Base-by-base conservation (phyloP, 192 early-diverging fungal species). In the Coemansia furcata region DNA sequence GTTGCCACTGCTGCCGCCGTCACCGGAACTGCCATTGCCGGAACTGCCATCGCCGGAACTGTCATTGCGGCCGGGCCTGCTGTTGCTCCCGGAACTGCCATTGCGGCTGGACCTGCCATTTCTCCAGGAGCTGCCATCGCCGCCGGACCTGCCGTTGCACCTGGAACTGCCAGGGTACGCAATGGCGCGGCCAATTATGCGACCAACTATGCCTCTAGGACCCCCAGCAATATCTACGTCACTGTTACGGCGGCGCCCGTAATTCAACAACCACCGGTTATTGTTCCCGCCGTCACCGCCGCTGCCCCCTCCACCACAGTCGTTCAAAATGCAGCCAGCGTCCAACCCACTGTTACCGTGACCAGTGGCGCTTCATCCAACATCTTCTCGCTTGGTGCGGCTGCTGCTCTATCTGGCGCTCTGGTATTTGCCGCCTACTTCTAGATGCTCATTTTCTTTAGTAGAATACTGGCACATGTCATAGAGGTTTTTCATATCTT, bases 211-310 rank as follows among this genome's bases (percentile, higher is more conserved):
- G 15, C 59, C 40, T 29, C 32, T 37, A 35, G 32, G 23, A 46
- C 37, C 30, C 78, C 65, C 44, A 67, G 72, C 61, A 71, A 64
- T 36, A 60, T 65, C 8, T 76, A 73, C n/a, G 23, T 67, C 7
- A 80, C 78, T 1, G 78, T 80, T 39, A 76, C 78, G 23, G 73
- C 63, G 21, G 67, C 63, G 1, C 78, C 78, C 59, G 64, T 72
- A 23, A 62, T 76, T 10, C 66, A 55, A 21, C 68, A 71, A 63
- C 78, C 72, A 3, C 69, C n/a, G n/a, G n/a, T n/a, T n/a, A n/a
- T n/a, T n/a, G n/a, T n/a, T n/a, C n/a, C n/a, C n/a, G n/a, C 73
- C 10, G 47, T 66, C 4, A 47, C 71, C 5, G 60, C 72, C 14
- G 60, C 57, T 8, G 68, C 68, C 12, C 58, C 66, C 3, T 61